Evolutionary conservation across 2,329 filamentous ascomycete genomes (phyloP).

Genomic region (Raffaelea ambrosiae): DNA sequence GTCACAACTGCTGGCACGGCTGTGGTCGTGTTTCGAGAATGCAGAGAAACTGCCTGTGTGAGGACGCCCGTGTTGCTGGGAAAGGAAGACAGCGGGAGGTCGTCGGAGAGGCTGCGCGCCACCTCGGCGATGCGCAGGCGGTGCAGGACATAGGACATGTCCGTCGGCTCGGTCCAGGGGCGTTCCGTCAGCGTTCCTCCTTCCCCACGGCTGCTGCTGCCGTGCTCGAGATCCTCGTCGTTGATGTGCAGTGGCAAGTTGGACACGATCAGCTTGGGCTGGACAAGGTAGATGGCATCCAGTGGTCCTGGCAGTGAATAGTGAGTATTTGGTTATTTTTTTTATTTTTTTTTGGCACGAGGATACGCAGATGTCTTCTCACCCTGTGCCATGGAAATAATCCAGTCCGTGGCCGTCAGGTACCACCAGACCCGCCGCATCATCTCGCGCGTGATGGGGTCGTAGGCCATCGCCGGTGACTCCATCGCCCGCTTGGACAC

Average conservation of each 20-base stretch:
- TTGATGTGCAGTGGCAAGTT: constrained; percentile 32
- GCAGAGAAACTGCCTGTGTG: too few species aligned
- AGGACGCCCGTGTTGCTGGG: too few species aligned
- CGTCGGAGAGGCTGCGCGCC: constrained; percentile 30
- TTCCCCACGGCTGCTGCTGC: too few species aligned
- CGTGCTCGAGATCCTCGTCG: constrained; percentile 27
- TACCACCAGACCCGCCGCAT: constrained; percentile 35
- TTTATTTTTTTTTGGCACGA: neutral
- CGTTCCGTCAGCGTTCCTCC: neutral
- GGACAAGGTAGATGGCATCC: constrained; percentile 32
- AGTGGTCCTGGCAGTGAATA: too few species aligned
- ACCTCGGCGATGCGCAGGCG: constrained; percentile 30
- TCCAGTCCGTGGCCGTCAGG: constrained; percentile 32
- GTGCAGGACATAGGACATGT: constrained; percentile 34
- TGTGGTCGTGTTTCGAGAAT: too few species aligned
- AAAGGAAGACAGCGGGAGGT: too few species aligned
- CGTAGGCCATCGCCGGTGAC: neutral
- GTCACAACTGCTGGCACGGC: constrained; percentile 8
- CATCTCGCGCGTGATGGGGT: constrained; percentile 18
- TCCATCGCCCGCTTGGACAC: neutral
- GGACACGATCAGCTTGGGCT: constrained; percentile 31
- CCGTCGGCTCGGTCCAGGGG: constrained; percentile 27
- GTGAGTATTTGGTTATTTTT: constrained; percentile 14
- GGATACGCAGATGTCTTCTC: too few species aligned
- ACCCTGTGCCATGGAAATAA: constrained; percentile 4